Base-by-base conservation (phyloP, 768 basidiomycete genomes). In the Amanita jacksonii region DNA sequence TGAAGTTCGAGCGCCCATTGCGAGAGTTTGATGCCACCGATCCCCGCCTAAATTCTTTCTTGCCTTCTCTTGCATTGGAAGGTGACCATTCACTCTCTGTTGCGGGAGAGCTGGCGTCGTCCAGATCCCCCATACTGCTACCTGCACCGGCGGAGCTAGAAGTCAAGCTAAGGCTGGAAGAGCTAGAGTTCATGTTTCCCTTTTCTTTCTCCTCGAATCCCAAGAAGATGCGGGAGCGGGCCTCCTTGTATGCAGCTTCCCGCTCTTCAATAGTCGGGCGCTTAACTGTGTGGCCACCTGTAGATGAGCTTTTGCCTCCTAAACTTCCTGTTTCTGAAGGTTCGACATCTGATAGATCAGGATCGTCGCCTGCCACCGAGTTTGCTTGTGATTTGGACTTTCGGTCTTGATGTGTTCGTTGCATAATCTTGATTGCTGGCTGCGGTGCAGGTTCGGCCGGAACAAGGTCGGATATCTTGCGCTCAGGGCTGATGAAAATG, bases 381-480 rank as follows among this genome's bases (percentile, higher is more conserved):
- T 78, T 77, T 6, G 81, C 68, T 48, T 73, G 72, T 3, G 82
- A 66, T 42, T 71, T 75, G 43, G 67, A 62, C 41, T 72, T 63
- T 32, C 77, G 74, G 50, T 81, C 77, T n/a, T 62, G 59, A 10
- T 56, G 59, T 16, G 72, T 64, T 52, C 88, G 74, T 34, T 80
- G 77, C 86, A 91, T 91, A 54, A 91, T 91, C 72, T 89, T 84
- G 55, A 91, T 83, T 15, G 86, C 73, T n/a, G 83, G 85, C 24
- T 80, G 81, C 0, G 77, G 57, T 4, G 77, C 62, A 13, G 75
- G 68, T 56, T 88, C 86, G 3, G 76, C 69, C 18, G 88, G 88
- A 6, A 89, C 84, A 18, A 91, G 74, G 38, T 89, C 88, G 47
- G 72, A 72, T 42, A 91, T 69, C 43, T 82, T 72, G 33, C 82